phyloP scores from a whole-genome alignment of 805 yeast genomes.

The Tetrapisispora pingtungensis region DNA sequence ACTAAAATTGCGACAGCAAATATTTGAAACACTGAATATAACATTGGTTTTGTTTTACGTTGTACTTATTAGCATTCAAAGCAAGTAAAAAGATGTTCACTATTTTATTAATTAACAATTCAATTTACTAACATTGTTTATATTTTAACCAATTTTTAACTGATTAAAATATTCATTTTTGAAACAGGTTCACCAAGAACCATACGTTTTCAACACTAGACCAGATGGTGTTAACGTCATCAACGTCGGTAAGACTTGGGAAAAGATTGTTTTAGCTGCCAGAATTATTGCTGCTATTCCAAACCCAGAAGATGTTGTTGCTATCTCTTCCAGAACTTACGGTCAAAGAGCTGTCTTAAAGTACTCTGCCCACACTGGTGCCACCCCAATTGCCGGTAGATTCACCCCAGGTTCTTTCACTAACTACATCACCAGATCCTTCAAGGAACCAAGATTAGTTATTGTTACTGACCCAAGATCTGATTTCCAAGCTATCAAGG shows the following conservation, averaged over 20 bases:
- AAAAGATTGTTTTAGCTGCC: slow-evolving; percentile 92
- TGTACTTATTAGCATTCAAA: no score
- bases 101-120: no score
- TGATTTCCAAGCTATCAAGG: slow-evolving; percentile 99
- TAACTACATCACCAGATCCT: slow-evolving; percentile 98
- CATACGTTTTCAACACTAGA: slow-evolving; percentile 96
- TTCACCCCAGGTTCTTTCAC: slow-evolving; percentile 99
- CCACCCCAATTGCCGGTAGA: slow-evolving; percentile 99
- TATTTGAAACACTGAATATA: no score
- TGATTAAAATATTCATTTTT: background rate
- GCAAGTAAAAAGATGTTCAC: no score
- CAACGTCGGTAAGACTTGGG: slow-evolving; percentile 99
- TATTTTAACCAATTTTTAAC: background rate
- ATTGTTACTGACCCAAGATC: slow-evolving; percentile 99
- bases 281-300: slow-evolving; percentile 99
- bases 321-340: slow-evolving; percentile 97
- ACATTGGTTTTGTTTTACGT: no score
- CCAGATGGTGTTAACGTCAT: slow-evolving; percentile 99
- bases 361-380: slow-evolving; percentile 99
- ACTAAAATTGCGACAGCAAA: no score
- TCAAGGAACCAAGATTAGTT: slow-evolving; percentile 99
- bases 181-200: slow-evolving; percentile 81
- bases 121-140: slow-evolving; percentile 1
- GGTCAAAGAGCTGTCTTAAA: slow-evolving; percentile 99
- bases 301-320: slow-evolving; percentile 96